Conservation (phyloP, 2,329 filamentous ascomycete species). For the Cladophialophora psammophila region DNA sequence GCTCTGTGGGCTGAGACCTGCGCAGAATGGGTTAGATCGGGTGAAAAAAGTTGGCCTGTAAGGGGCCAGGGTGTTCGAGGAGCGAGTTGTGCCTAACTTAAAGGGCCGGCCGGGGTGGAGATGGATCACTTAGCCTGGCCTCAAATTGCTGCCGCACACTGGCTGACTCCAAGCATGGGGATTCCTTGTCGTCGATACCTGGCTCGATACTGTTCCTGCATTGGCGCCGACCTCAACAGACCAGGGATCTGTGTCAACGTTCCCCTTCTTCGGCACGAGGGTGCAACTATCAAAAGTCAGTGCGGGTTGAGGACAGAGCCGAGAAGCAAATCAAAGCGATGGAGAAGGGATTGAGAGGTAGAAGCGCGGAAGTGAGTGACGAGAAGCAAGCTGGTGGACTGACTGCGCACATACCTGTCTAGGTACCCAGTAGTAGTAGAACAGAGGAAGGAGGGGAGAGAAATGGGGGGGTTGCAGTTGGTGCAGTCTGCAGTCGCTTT, state of each 20-base stretch:
- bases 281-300: constrained; percentile 16
- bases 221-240: constrained; percentile 31
- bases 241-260: constrained; percentile 18
- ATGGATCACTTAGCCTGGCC: constrained; percentile 10
- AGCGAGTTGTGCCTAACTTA: constrained; percentile 3
- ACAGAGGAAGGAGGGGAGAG: background rate
- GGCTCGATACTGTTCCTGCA: constrained; percentile 33
- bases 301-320: background rate
- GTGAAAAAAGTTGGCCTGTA: constrained; percentile 24
- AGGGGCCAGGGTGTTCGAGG: constrained; percentile 20
- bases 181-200: constrained; percentile 7
- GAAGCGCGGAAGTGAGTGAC: constrained; percentile 8
- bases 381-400: constrained; percentile 4
- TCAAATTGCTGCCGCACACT: constrained; percentile 8
- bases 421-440: background rate
- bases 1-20: constrained; percentile 31
- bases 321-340: constrained; percentile 15
- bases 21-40: constrained; percentile 27
- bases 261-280: constrained; percentile 14
- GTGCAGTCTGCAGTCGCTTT: background rate
- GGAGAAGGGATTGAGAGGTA: background rate
- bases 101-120: background rate
- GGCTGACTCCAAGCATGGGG: constrained; percentile 20
- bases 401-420: background rate
- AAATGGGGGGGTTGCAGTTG: background rate